Evolutionary conservation across 2,329 filamentous ascomycete genomes (phyloP), one percentile per base, ranked within the genome.

Genomic region (Fusarium fujikuroi): DNA sequence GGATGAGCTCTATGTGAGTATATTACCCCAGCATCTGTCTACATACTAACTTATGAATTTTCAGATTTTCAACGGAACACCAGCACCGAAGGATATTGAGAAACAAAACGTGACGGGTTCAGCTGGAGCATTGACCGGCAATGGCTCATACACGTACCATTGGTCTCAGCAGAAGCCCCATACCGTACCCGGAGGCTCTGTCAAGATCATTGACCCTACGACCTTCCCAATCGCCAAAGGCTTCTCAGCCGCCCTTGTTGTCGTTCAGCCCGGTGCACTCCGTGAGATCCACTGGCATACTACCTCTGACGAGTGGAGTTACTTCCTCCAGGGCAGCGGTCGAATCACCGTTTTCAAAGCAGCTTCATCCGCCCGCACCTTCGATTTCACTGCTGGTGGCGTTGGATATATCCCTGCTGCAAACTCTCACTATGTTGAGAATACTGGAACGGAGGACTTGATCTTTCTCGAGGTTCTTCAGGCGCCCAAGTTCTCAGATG

Each of bases 201-300:
- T 68, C 8, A 68, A 62, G 36, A 68, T 68, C 6, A 32, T 68
- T 1, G 65, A 68, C 28, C 47, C 65, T 3, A 67, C 63, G 0
- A 68, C 54, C 1, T 68, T 68, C 15, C 63, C 65, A 8, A 62
- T 67, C 5, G 54, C 65, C 6, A 39, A 68, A 23, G 56, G 25
- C 5, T 62, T 68, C 56, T 54, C 65, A 1, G 63, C 63, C 15
- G 63, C 65, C 1, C 56, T 68, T 3, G 65, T 68, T 7, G 56
- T 67, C 6, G 56, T 68, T 0, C 54, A 68, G 9, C 65, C 65
- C 5, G 65, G 65, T 3, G 65, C 63, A 2, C 40, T 68, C 12
- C 54, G 65, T 1, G 65, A 68, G 15, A 62, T 68, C 9, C 65
- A 68, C 16, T 68, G 65, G 65, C 65, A 68, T 28, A 61, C 65